Evolutionary conservation across 2,329 filamentous ascomycete species (phyloP), one percentile per base, ranked within the genome.

Genomic region (Apiospora kogelbergensis): DNA sequence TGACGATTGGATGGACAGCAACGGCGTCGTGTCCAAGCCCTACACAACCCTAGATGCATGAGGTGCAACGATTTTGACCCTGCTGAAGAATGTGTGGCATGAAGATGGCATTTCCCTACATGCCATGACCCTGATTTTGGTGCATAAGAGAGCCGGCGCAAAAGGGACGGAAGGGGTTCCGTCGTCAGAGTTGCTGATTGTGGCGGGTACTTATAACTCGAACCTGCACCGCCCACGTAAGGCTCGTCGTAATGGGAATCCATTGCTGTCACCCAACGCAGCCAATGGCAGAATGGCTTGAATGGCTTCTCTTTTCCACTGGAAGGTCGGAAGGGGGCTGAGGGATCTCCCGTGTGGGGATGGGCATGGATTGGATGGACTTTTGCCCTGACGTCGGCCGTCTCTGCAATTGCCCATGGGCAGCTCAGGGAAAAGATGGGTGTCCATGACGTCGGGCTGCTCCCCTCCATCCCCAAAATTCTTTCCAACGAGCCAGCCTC

Each of bases 181-280:
- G n/a, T 60, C 17, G 53, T 37, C 53, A 60, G 53, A 60, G 53
- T 60, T 20, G 53, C 53, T n/a, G 53, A 60, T 33, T 60, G 53
- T 60, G 53, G 53, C 53, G 53, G 53, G 33, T 60, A n/a, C 7
- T n/a, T n/a, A 11, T 17, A 9, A n/a, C 30, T 37, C 9, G 17
- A 3, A 60, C 17, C 53, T n/a, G 53, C 53, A 60, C 53, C 26
- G 53, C 53, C 53, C 33, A 37, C 26, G 53, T 60, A 60, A 60
- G 53, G 53, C 53, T 60, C 30, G 53, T 60, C 53, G 53, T 60
- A 60, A 60, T 60, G 26, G 53, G 53, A 60, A 60, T n/a, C 53
- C 53, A 60, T 60, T 6, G 17, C 42, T 13, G 17, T 57, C 11
- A 42, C 40, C 40, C 40, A 15, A 42, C 13, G 40, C 40, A 13